A percentile compares a stretch with the other conserved stretches of the same genome.
Conservation (phyloP, 2,329 filamentous ascomycete genomes). For the Xylariales sp. region DNA sequence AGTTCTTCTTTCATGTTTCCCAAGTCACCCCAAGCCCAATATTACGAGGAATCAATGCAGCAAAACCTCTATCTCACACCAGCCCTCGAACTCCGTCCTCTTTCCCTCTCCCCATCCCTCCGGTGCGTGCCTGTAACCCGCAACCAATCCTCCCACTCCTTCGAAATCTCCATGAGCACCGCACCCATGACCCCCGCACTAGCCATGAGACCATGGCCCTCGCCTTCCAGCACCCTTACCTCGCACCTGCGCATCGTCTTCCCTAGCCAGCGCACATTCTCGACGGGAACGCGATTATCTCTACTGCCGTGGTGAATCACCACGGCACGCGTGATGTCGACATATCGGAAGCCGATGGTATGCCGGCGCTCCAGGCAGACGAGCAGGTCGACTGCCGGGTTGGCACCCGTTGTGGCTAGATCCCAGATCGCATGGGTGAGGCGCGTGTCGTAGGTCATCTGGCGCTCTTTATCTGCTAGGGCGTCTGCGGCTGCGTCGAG, state of each 20-base stretch:
- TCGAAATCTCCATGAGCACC: conserved; percentile 89
- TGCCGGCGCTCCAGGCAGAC: conserved; percentile 89
- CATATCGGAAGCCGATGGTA: conserved; percentile 92
- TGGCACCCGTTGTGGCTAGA: conserved; percentile 82
- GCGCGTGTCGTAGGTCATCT: conserved; percentile 72
- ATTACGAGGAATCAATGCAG: too few species aligned
- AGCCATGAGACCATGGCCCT: conserved; percentile 95
- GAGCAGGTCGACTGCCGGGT: conserved; percentile 88
- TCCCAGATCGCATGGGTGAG: conserved; percentile 95
- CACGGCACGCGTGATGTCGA: conserved; percentile 86
- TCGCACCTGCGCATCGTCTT: conserved; percentile 92
- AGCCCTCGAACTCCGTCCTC: conserved; percentile 9
- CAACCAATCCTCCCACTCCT: conserved; percentile 89
- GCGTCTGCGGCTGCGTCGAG: conserved; percentile 54
- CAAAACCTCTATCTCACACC: conserved; percentile 9
- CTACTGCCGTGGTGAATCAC: conserved; percentile 92
- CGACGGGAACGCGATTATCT: conserved; percentile 87
- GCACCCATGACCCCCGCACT: conserved; percentile 88
- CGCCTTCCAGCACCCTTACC: conserved; percentile 81
- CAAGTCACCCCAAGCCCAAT: too few species aligned
- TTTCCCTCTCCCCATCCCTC: conserved; percentile 3
- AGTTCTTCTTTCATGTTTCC: too few species aligned
- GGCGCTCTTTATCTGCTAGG: conserved; percentile 65
- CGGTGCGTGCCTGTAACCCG: conserved; percentile 42
- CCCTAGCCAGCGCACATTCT: conserved; percentile 92